Conservation (phyloP, 352 stramenopile species). For the Globisporangium cederbergense region DNA sequence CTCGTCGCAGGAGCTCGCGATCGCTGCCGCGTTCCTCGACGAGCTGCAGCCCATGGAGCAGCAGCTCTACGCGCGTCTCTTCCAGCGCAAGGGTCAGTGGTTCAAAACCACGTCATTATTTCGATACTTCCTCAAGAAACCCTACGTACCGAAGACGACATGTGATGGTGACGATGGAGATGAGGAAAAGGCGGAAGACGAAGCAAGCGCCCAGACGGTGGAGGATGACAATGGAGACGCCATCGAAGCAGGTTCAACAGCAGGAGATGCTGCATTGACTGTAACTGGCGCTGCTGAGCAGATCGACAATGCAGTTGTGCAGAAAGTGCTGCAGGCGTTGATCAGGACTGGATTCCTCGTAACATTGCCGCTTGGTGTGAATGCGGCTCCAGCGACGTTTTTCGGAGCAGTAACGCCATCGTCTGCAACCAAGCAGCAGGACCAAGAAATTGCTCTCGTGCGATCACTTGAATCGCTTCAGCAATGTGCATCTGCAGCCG, state of each 20-base stretch:
- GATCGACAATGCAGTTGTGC: conserved; percentile 8
- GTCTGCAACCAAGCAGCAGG: conserved; percentile 5
- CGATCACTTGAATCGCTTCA: conserved; percentile 50
- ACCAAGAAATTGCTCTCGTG: conserved; percentile 21
- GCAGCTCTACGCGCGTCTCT: conserved; percentile 70
- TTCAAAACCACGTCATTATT: conserved; percentile 64
- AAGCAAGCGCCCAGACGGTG: neutral
- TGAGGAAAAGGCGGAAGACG: neutral
- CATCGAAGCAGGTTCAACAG: neutral
- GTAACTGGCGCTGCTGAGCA: neutral
- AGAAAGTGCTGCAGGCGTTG: conserved; percentile 9
- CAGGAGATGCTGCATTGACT: neutral
- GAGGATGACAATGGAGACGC: neutral
- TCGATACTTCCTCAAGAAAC: conserved; percentile 39
- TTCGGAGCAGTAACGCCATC: neutral
- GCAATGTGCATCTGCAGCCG: conserved; percentile 37
- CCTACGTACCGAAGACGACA: neutral
- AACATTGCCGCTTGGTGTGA: conserved; percentile 3
- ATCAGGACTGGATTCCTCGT: conserved; percentile 9
- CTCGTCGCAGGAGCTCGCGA: conserved; percentile 33
- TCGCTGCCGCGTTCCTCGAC: conserved; percentile 45
- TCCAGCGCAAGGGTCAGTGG: conserved; percentile 77
- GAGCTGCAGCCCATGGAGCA: conserved; percentile 46
- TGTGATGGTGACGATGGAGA: neutral
- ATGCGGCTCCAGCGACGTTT: neutral